phyloP scores from a whole-genome alignment of 176 grass and related monocot species.

The Triticum turgidum region DNA sequence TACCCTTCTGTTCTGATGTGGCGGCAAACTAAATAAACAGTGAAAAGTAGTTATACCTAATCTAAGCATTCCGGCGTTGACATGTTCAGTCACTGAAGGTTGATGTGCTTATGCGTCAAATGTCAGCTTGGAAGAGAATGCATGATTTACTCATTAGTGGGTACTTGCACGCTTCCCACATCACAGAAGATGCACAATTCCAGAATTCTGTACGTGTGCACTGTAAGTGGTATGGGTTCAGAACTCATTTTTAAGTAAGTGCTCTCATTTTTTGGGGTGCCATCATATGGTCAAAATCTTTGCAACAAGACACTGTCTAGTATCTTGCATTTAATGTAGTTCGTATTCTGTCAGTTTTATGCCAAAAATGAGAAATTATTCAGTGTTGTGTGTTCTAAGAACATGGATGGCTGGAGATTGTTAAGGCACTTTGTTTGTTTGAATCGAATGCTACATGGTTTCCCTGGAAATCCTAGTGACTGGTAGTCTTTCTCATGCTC shows the following conservation, averaged over 20 bases:
- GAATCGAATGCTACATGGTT: background rate
- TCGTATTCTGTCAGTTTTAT: background rate
- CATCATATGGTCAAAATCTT: background rate
- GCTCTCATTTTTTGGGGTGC: background rate
- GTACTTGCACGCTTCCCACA: background rate
- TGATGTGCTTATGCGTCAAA: background rate
- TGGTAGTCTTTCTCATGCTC: background rate
- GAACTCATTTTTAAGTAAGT: background rate
- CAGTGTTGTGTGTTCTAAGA: background rate
- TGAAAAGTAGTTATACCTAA: too few relatives aligned
- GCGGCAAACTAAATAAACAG: too few relatives aligned
- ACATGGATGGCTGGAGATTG: background rate
- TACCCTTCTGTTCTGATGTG: background rate
- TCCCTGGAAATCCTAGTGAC: background rate
- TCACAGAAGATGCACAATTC: background rate
- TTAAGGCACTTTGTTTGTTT: background rate
- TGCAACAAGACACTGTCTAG: background rate
- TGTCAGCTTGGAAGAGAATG: background rate
- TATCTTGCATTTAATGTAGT: background rate
- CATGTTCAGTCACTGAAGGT: background rate
- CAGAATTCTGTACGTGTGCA: background rate
- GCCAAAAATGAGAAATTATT: background rate
- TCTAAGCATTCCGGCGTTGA: background rate
- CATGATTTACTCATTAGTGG: background rate
- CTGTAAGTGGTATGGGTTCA: background rate